These are phyloP conservation scores for Oryza glaberrima DNA, from an alignment of 176 grass and related monocot genomes.

Conservation along the genomic window DNA sequence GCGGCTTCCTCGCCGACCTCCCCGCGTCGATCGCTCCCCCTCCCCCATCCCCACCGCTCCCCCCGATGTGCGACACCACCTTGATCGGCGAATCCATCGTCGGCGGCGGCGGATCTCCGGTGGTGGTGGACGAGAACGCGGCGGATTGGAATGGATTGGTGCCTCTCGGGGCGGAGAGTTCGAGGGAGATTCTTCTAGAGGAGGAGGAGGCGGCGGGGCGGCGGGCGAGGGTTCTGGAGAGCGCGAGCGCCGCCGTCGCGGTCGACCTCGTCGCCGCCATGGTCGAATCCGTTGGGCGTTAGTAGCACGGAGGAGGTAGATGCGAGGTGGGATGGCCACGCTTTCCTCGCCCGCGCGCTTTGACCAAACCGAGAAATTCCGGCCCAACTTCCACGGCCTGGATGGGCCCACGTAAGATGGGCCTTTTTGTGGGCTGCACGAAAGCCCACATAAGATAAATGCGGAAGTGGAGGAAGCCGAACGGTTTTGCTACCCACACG, in stretches of 20 bases:
- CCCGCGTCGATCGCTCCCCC: conserved; percentile 61
- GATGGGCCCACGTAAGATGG: too few relatives aligned
- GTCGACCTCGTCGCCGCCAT: conserved; percentile 25
- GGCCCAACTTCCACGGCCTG: not conserved
- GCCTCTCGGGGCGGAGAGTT: conserved; percentile 14
- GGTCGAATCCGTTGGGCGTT: not conserved
- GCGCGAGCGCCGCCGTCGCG: conserved; percentile 28
- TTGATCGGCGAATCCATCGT: conserved; percentile 63
- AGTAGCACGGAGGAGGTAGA: not conserved
- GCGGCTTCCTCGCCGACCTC: conserved; percentile 70
- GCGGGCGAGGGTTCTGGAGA: conserved; percentile 37
- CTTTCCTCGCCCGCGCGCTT: not conserved
- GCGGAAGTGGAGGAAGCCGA: too few relatives aligned
- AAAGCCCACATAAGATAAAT: too few relatives aligned
- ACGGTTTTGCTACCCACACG: too few relatives aligned
- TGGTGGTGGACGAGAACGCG: not conserved
- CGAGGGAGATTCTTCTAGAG: conserved; percentile 29
- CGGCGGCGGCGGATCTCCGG: conserved; percentile 34
- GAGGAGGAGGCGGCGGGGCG: not conserved
- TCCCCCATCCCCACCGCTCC: not conserved
- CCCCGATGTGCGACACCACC: conserved; percentile 43
- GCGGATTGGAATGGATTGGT: conserved; percentile 3
- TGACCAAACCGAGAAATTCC: not conserved
- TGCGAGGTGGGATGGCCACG: not conserved
- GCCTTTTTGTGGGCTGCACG: too few relatives aligned